Evolutionary conservation across 192 early-diverging fungal species (phyloP).

Genomic region (Jimgerdemannia lactiflua): DNA sequence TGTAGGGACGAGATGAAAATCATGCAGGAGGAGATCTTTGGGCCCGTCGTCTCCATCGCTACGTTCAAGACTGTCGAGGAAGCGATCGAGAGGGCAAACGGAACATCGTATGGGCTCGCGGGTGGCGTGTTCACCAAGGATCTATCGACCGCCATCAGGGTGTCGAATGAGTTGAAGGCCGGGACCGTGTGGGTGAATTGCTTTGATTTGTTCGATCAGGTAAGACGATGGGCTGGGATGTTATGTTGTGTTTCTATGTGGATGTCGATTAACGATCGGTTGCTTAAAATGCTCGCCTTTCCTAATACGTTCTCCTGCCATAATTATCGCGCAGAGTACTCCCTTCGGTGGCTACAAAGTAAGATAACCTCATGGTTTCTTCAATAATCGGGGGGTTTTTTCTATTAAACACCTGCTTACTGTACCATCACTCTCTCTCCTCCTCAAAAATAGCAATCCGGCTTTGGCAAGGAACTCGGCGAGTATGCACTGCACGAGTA

Average conservation of each 20-base stretch:
- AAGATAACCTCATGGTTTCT: slow-evolving; percentile 6
- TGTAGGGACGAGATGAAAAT: slow-evolving; percentile 51
- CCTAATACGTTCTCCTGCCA: background rate
- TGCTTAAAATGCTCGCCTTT: too few relatives aligned
- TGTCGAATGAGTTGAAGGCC: slow-evolving; percentile 46
- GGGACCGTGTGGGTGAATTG: slow-evolving; percentile 70
- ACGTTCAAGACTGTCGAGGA: slow-evolving; percentile 76
- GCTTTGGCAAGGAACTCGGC: slow-evolving; percentile 62
- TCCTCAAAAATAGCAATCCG: slow-evolving; percentile 63
- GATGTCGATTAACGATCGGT: too few relatives aligned
- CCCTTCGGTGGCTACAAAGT: slow-evolving; percentile 4
- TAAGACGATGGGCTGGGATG: background rate
- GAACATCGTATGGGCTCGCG: slow-evolving; percentile 72
- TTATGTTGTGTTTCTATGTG: too few relatives aligned
- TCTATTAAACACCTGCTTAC: background rate
- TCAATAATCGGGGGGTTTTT: slow-evolving; percentile 2
- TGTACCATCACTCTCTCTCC: background rate
- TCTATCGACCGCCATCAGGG: slow-evolving; percentile 49
- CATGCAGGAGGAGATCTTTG: slow-evolving; percentile 82
- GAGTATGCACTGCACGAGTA: slow-evolving; percentile 47
- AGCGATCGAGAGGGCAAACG: slow-evolving; percentile 69
- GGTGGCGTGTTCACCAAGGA: slow-evolving; percentile 78
- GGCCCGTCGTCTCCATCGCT: slow-evolving; percentile 73
- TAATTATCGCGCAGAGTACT: background rate
- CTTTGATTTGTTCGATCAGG: slow-evolving; percentile 42